A percentile compares a stretch with the other conserved stretches of the same genome.
phyloP scores from a whole-genome alignment of 2,329 filamentous ascomycete genomes.

The Penicillium sp. region DNA sequence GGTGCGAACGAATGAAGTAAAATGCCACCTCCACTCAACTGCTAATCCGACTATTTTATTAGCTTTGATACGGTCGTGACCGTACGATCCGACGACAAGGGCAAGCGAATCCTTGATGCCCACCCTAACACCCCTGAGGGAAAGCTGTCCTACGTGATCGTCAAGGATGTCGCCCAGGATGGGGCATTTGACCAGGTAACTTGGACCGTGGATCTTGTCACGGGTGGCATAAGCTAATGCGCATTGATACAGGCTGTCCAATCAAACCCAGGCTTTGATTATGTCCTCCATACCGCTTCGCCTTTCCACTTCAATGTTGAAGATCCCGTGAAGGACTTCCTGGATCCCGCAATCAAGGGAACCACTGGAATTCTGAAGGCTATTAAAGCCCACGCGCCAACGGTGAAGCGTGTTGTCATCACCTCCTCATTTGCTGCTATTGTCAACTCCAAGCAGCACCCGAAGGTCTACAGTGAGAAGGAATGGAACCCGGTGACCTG shows the following conservation, averaged over 20 bases:
- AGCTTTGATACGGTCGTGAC: constrained; percentile 62
- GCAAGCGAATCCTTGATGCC: constrained; percentile 57
- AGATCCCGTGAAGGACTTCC: constrained; percentile 62
- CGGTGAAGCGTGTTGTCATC: constrained; percentile 69
- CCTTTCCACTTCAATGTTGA: constrained; percentile 72
- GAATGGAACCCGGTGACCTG: constrained; percentile 47
- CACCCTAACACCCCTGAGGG: constrained; percentile 53
- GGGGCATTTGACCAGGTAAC: constrained; percentile 64
- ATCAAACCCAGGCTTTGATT: constrained; percentile 65
- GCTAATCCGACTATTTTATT: background rate
- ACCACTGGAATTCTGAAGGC: constrained; percentile 62
- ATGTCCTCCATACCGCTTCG: constrained; percentile 70
- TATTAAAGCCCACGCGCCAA: constrained; percentile 59
- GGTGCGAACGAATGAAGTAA: too few species aligned
- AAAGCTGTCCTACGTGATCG: constrained; percentile 63
- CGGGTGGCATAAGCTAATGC: background rate
- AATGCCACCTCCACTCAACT: background rate
- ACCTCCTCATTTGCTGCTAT: constrained; percentile 69
- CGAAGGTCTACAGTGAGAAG: constrained; percentile 38
- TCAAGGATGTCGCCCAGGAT: constrained; percentile 68
- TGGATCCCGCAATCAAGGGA: constrained; percentile 62
- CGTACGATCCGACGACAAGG: constrained; percentile 61
- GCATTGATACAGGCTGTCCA: constrained; percentile 49
- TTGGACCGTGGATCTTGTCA: background rate
- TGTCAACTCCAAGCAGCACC: constrained; percentile 46